Conservation (phyloP, 2,329 filamentous ascomycete genomes). For the Coniochaeta sp. region DNA sequence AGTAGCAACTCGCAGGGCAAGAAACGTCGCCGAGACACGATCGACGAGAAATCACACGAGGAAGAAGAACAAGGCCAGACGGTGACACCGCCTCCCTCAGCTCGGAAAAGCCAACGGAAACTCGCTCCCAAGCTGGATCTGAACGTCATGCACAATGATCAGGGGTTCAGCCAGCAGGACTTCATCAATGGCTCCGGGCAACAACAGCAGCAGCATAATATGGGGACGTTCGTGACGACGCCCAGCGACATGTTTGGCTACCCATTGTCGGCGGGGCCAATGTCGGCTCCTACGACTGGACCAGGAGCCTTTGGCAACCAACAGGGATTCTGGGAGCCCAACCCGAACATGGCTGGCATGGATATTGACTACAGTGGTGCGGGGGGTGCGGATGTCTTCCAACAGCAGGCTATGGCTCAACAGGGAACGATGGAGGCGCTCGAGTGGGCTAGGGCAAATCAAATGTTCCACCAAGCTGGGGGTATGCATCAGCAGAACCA, state of each 20-base stretch:
- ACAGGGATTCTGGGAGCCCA: conserved; percentile 49
- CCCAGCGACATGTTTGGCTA: conserved; percentile 52
- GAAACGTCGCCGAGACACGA: conserved; percentile 28
- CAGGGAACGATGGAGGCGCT: conserved; percentile 44
- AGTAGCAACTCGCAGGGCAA: conserved; percentile 38
- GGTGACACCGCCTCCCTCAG: conserved; percentile 53
- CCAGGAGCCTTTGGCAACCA: conserved; percentile 35
- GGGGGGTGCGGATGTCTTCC: conserved; percentile 36
- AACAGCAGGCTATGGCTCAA: conserved; percentile 27
- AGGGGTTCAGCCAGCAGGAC: conserved; percentile 44
- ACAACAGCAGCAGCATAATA: conserved; percentile 1
- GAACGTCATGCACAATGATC: conserved; percentile 50
- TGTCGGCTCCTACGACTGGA: conserved; percentile 48
- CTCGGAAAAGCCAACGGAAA: conserved; percentile 47
- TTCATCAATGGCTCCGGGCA: conserved; percentile 43
- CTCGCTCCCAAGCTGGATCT: conserved; percentile 41
- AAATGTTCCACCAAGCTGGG: conserved; percentile 45
- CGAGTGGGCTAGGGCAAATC: conserved; percentile 50
- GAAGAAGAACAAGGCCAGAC: conserved; percentile 41
- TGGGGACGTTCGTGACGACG: conserved; percentile 38
- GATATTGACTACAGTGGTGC: conserved; percentile 48
- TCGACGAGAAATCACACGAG: conserved; percentile 17
- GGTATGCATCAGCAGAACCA: conserved; percentile 23
- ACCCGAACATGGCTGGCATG: conserved; percentile 46
- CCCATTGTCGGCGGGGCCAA: conserved; percentile 47